These are phyloP conservation scores for Scheffersomyces lignosus DNA, from an alignment of 805 yeast species.

Conservation along the genomic window DNA sequence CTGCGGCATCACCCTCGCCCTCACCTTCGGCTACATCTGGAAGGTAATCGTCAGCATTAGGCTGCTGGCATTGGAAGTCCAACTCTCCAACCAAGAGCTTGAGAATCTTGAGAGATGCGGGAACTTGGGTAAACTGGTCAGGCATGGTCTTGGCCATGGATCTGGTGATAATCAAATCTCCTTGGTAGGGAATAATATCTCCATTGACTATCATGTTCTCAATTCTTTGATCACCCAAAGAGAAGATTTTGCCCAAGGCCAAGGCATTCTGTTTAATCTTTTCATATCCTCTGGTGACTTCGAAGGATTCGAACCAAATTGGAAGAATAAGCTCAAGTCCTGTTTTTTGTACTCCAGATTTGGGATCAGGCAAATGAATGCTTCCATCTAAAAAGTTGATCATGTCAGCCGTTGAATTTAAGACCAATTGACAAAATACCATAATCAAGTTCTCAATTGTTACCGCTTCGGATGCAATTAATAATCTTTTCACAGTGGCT, in stretches of 20 bases:
- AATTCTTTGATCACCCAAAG: slow-evolving; percentile 55
- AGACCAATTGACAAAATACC: slow-evolving; percentile 72
- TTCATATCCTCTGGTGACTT: slow-evolving; percentile 74
- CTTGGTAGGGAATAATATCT: slow-evolving; percentile 62
- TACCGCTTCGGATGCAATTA: slow-evolving; percentile 64
- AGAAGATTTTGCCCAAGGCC: slow-evolving; percentile 69
- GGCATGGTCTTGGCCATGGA: slow-evolving; percentile 75
- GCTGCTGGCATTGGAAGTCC: slow-evolving; percentile 58
- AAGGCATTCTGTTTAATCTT: slow-evolving; percentile 65
- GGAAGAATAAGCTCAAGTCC: slow-evolving; percentile 62
- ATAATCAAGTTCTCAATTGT: slow-evolving; percentile 76
- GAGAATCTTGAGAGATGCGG: slow-evolving; percentile 71
- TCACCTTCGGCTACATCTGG: slow-evolving; percentile 18
- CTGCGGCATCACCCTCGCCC: slow-evolving; percentile 30
- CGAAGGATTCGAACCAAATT: slow-evolving; percentile 83
- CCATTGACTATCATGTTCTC: slow-evolving; percentile 66
- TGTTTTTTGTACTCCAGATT: slow-evolving; percentile 15
- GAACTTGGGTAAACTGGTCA: slow-evolving; percentile 58
- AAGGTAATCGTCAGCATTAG: slow-evolving; percentile 40
- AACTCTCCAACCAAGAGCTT: slow-evolving; percentile 71
- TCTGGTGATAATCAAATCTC: slow-evolving; percentile 76
- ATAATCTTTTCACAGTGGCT: slow-evolving; percentile 70
- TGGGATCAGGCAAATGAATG: slow-evolving; percentile 29
- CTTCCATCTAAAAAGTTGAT: slow-evolving; percentile 55
- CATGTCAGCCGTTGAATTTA: slow-evolving; percentile 61